Evolutionary conservation across 1,284 basidiomycete genomes (phyloP).

Genomic region (Ustilago bromivora): DNA sequence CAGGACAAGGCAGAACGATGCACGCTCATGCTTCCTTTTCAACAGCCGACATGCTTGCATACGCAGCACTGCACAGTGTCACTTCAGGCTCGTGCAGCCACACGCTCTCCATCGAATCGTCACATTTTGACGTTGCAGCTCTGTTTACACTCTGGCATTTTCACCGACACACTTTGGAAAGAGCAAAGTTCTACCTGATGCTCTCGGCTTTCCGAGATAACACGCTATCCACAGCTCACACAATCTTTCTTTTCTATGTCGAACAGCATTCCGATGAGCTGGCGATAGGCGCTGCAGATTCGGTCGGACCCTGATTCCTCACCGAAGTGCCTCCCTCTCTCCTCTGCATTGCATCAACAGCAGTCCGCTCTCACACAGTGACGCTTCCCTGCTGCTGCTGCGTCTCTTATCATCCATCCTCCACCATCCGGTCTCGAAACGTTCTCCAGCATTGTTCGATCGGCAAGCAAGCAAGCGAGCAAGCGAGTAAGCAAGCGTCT

Average conservation of each 20-base stretch:
- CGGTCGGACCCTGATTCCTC: slow-evolving; percentile 38
- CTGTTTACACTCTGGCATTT: not conserved
- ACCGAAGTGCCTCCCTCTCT: slow-evolving; percentile 25
- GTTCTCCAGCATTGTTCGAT: not conserved
- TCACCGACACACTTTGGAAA: not conserved
- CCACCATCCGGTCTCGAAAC: slow-evolving; percentile 14
- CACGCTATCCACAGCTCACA: not conserved
- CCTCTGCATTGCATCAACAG: not conserved
- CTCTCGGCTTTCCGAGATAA: not conserved
- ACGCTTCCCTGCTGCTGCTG: slow-evolving; percentile 13
- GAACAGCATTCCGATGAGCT: not conserved
- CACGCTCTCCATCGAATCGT: not conserved
- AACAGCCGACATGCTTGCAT: slow-evolving; percentile 1
- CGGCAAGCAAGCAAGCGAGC: not conserved
- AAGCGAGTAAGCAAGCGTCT: not conserved
- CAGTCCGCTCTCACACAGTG: not conserved
- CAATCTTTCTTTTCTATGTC: not conserved
- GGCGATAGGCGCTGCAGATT: slow-evolving; percentile 17
- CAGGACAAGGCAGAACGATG: slow-evolving; percentile 3
- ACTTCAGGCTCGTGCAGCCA: slow-evolving; percentile 5
- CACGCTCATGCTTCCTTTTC: slow-evolving; percentile 12
- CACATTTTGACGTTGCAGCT: slow-evolving; percentile 7
- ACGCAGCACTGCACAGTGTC: not conserved
- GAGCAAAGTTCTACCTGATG: not conserved
- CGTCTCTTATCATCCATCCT: slow-evolving; percentile 7